Conservation (phyloP, 345 rosid species). For the Kernera saxatilis region DNA sequence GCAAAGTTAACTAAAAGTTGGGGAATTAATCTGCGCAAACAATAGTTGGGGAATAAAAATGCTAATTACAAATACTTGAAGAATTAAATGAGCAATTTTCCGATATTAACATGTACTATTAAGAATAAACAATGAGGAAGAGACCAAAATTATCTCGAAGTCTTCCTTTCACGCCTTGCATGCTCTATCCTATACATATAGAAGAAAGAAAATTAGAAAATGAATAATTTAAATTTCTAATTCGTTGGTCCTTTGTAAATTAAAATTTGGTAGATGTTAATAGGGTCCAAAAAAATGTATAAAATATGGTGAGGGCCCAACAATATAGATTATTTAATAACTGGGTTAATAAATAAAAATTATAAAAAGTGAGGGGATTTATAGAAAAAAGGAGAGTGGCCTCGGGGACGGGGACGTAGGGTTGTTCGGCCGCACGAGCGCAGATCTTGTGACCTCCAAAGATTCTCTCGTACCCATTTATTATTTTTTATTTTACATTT, state of each 20-base stretch:
- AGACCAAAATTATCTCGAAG: conserved; percentile 1
- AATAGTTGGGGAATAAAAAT: too few species aligned
- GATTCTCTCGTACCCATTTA: background rate
- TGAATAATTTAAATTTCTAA: background rate
- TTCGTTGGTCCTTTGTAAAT: background rate
- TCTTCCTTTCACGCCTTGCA: conserved; percentile 6
- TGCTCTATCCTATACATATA: background rate
- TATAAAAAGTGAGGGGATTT: background rate
- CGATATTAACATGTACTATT: background rate
- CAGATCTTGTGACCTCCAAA: conserved; percentile 22
- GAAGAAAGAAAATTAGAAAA: background rate
- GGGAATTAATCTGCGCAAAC: too few species aligned
- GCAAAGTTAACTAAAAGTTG: too few species aligned
- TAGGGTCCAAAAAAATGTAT: background rate
- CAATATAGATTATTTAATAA: background rate
- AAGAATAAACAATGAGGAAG: background rate
- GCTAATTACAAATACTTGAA: too few species aligned
- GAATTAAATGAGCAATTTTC: too few species aligned
- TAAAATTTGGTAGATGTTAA: background rate
- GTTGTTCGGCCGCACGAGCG: conserved; percentile 27
- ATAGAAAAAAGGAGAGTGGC: background rate
- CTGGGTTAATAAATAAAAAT: background rate
- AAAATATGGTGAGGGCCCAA: background rate
- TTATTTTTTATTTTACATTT: background rate
- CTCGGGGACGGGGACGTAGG: background rate